Base-by-base conservation (phyloP, 1,284 basidiomycete genomes). In the Chalciporus sp. region DNA sequence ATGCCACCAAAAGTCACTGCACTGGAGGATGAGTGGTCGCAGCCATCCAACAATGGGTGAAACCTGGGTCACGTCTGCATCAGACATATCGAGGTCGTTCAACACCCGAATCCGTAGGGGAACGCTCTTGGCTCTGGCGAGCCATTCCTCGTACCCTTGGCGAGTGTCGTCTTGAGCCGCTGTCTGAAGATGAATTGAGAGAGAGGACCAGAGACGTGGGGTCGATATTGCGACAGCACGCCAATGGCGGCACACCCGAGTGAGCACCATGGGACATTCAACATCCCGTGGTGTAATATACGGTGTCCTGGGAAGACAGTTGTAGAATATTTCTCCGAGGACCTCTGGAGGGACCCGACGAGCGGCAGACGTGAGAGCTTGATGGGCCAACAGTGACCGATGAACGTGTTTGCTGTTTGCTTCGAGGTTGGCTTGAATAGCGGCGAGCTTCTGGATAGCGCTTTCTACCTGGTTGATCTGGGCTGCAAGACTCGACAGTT, bases 271-370 rank as follows among this genome's bases (percentile, higher is more conserved):
- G 19, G 66, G 66, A 19, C 65, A 58, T 33, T 67, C 61, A 10
- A 42, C 37, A 42, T 56, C 59, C n/a, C 61, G 61, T 10, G 71
- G 65, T 4, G 59, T 53, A 17, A 69, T 47, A 41, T 67, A 69
- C 1, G 55, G 44, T 31, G 61, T 61, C 8, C 57, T 58, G 16
- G 72, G 67, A 4, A 74, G 56, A 56, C 71, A 75, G 27, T 68
- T 62, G 26, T 59, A 58, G 58, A 79, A 79, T 20, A 77, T 69
- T 35, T 73, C 67, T 6, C 69, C 63, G 6, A 76, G 58, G 20
- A 76, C 57, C 52, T 79, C 76, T 12, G 70, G 64, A 5, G 75
- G 74, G 27, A 69, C 56, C 3, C 70, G 67, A 44, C 41, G 69
- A 66, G 43, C 66, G 59, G 53, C 59, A 51, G 49, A 69, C 39